Percentiles rank a stretch among this genome's conserved stretches.
These are phyloP conservation scores for Penicillium frequentans DNA, from an alignment of 2,329 filamentous ascomycete genomes.

Conservation along the genomic window DNA sequence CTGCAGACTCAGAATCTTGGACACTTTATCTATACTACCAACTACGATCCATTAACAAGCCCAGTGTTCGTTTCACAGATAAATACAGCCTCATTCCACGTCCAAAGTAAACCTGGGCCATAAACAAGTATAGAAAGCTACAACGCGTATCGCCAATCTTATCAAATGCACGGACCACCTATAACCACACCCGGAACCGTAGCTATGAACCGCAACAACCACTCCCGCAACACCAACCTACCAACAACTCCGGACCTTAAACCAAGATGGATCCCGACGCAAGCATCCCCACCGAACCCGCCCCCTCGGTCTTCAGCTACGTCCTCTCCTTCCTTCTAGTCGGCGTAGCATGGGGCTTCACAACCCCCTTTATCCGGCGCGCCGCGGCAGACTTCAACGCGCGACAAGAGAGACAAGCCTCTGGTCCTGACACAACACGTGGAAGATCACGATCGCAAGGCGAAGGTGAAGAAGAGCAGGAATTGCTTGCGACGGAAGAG, in stretches of 20 bases:
- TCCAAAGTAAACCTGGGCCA: too few species aligned
- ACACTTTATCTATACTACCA: too few species aligned
- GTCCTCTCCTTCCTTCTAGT: slow-evolving; percentile 87
- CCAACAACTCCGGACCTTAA: neutral
- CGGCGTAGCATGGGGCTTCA: slow-evolving; percentile 89
- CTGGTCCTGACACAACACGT: slow-evolving; percentile 1
- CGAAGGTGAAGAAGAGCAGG: slow-evolving; percentile 11
- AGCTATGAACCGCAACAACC: too few species aligned
- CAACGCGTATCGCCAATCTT: neutral
- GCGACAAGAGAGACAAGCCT: slow-evolving; percentile 40
- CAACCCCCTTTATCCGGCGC: slow-evolving; percentile 85
- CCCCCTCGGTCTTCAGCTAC: slow-evolving; percentile 67
- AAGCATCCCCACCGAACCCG: slow-evolving; percentile 19
- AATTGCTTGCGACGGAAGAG: slow-evolving; percentile 9
- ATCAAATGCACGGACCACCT: neutral
- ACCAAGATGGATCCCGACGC: slow-evolving; percentile 34
- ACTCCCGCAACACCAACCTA: neutral
- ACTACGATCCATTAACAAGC: too few species aligned
- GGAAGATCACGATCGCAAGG: slow-evolving; percentile 12
- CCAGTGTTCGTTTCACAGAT: too few species aligned
- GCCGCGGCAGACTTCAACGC: slow-evolving; percentile 76
- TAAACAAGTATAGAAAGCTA: too few species aligned
- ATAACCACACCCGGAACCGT: too few species aligned
- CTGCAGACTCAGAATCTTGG: too few species aligned
- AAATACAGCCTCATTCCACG: too few species aligned